These are phyloP conservation scores for Fusarium torulosum DNA, from an alignment of 2,329 filamentous ascomycete species.

Conservation along the genomic window DNA sequence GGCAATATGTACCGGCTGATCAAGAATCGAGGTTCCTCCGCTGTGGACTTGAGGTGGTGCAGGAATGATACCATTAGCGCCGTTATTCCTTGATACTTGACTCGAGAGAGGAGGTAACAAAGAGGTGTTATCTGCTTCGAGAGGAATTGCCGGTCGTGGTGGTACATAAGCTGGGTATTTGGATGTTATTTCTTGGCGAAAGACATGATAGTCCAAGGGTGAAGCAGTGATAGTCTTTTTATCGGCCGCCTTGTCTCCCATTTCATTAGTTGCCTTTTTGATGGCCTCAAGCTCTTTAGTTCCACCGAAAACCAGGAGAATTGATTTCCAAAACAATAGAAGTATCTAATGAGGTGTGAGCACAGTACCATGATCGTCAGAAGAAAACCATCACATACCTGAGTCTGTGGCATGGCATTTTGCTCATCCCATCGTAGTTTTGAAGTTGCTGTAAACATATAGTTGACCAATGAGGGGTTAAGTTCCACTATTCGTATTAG, in stretches of 20 bases:
- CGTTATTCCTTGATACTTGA: slow-evolving; percentile 73
- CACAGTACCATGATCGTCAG: neutral
- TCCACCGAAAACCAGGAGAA: slow-evolving; percentile 87
- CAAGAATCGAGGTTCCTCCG: slow-evolving; percentile 82
- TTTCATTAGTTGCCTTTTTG: slow-evolving; percentile 78
- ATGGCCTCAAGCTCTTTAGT: slow-evolving; percentile 77
- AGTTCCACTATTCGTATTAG: slow-evolving; percentile 61
- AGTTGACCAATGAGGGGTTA: slow-evolving; percentile 76
- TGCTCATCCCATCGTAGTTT: slow-evolving; percentile 81
- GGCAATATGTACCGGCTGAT: slow-evolving; percentile 98
- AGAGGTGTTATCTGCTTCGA: slow-evolving; percentile 91
- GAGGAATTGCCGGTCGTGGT: slow-evolving; percentile 82
- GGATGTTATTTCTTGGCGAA: slow-evolving; percentile 95
- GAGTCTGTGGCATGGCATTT: slow-evolving; percentile 70
- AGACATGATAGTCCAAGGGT: slow-evolving; percentile 94
- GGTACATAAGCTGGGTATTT: slow-evolving; percentile 98
- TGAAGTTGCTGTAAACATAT: slow-evolving; percentile 76
- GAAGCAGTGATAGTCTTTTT: slow-evolving; percentile 91
- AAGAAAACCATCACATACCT: slow-evolving; percentile 65
- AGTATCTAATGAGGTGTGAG: slow-evolving; percentile 68
- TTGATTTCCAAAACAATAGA: slow-evolving; percentile 90
- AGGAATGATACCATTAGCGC: slow-evolving; percentile 72
- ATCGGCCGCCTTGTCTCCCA: slow-evolving; percentile 68
- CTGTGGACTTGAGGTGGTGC: slow-evolving; percentile 65
- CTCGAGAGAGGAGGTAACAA: slow-evolving; percentile 88